Conservation (phyloP, 2,329 filamentous ascomycete genomes). For the Ophiostoma perfectum region DNA sequence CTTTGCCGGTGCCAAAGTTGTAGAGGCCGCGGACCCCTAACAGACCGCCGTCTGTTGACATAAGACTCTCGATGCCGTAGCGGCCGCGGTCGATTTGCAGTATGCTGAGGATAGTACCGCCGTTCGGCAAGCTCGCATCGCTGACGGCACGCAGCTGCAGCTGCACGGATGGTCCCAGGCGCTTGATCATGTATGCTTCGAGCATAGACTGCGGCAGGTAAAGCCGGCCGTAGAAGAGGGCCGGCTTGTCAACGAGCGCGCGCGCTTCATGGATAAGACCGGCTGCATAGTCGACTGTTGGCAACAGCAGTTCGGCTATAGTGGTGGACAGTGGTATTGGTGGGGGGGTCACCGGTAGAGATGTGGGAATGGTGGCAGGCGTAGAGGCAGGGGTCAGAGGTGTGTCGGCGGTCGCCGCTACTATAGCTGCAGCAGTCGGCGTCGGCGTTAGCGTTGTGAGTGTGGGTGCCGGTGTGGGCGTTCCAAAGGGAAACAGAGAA, state of each 20-base stretch:
- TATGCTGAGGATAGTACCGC: constrained; percentile 67
- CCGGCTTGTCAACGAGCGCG: constrained; percentile 25
- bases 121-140: constrained; percentile 63
- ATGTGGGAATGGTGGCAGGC: neutral
- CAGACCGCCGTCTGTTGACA: constrained; percentile 85
- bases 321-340: constrained; percentile 13
- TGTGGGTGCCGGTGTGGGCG: neutral
- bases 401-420: neutral
- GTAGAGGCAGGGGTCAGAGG: neutral
- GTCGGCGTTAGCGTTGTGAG: neutral
- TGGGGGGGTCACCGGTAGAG: constrained; percentile 12
- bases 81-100: constrained; percentile 79
- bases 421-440: constrained; percentile 25
- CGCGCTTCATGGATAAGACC: constrained; percentile 26
- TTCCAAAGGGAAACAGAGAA: constrained; percentile 12
- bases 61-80: constrained; percentile 84
- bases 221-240: constrained; percentile 68
- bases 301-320: constrained; percentile 18
- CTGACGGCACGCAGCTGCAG: constrained; percentile 76
- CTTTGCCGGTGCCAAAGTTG: constrained; percentile 67
- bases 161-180: constrained; percentile 71
- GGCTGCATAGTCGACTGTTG: constrained; percentile 23
- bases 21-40: constrained; percentile 85
- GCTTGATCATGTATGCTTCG: constrained; percentile 76
- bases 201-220: constrained; percentile 81